Conservation (phyloP, 139 green algal genomes). For the Pseudopediastrum boryanum region DNA sequence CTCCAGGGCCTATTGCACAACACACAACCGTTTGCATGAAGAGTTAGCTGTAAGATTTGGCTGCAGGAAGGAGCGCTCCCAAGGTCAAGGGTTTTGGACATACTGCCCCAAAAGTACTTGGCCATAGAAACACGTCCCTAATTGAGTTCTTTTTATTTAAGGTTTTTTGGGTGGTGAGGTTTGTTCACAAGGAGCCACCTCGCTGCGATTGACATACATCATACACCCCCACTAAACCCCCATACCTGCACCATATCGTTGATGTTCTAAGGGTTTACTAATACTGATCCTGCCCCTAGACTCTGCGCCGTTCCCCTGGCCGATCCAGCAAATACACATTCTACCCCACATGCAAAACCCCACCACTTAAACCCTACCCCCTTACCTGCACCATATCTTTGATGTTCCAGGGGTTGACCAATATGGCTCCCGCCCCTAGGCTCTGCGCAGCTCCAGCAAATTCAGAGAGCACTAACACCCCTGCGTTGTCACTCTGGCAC, state of each 20-base stretch:
- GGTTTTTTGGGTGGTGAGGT: too few relatives aligned
- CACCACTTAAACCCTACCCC: background rate
- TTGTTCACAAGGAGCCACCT: too few relatives aligned
- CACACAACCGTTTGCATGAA: too few relatives aligned
- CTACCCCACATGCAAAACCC: background rate
- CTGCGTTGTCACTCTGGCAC: conserved; percentile 88
- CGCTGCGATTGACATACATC: too few relatives aligned
- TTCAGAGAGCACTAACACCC: conserved; percentile 96
- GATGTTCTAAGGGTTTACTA: conserved; percentile 99
- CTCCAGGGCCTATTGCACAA: too few relatives aligned
- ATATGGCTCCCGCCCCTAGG: conserved; percentile 72
- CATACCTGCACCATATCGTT: conserved; percentile 80
- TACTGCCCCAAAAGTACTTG: too few relatives aligned
- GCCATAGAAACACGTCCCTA: too few relatives aligned
- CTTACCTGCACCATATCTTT: conserved; percentile 80
- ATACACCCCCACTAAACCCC: background rate
- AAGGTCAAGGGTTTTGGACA: too few relatives aligned
- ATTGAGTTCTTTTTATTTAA: too few relatives aligned
- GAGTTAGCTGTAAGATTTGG: too few relatives aligned
- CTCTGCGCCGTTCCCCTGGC: conserved; percentile 90
- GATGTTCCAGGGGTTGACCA: conserved; percentile 99
- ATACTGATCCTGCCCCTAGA: conserved; percentile 71
- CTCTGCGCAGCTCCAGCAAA: conserved; percentile 95
- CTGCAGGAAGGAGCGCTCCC: too few relatives aligned
- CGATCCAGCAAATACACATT: background rate